Evolutionary conservation across 1,139 yeast species (phyloP).

Genomic region (Hanseniaspora sp.): DNA sequence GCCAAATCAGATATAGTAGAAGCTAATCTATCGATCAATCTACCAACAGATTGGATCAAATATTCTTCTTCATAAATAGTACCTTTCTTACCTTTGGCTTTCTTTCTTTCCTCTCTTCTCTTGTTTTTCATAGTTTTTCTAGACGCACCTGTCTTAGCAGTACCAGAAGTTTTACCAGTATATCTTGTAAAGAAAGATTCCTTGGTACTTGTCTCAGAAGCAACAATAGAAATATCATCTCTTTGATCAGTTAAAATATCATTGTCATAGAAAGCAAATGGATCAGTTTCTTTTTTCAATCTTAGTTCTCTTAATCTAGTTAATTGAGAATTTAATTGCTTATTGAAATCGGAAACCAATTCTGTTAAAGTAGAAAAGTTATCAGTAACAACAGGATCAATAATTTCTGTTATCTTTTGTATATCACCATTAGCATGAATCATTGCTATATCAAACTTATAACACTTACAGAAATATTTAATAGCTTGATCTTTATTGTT

Average conservation of each 20-base stretch:
- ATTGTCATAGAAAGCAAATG: constrained; percentile 69
- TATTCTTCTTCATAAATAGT: constrained; percentile 96
- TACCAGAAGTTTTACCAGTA: constrained; percentile 90
- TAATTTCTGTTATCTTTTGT: constrained; percentile 44
- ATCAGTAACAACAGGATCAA: constrained; percentile 70
- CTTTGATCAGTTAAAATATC: constrained; percentile 54
- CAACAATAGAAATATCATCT: constrained; percentile 89
- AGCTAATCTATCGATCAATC: constrained; percentile 72
- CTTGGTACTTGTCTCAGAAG: constrained; percentile 84
- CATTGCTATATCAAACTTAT: constrained; percentile 65
- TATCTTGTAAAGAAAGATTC: constrained; percentile 90
- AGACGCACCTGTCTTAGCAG: constrained; percentile 93
- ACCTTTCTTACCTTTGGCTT: constrained; percentile 94
- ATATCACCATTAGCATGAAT: constrained; percentile 37
- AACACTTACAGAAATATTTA: constrained; percentile 60
- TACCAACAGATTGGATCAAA: constrained; percentile 72
- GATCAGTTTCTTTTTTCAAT: constrained; percentile 70
- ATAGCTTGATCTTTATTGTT: constrained; percentile 53
- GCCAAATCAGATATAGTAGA: constrained; percentile 66
- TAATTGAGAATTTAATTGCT: constrained; percentile 74
- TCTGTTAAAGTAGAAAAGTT: constrained; percentile 84
- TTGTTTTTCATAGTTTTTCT: constrained; percentile 82
- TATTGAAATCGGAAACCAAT: constrained; percentile 78
- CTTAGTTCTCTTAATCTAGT: constrained; percentile 75
- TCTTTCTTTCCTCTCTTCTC: constrained; percentile 90